A percentile compares a stretch with the other conserved stretches of the same genome.
phyloP scores from a whole-genome alignment of 2,329 filamentous ascomycete species.

The Catunica adiposa region DNA sequence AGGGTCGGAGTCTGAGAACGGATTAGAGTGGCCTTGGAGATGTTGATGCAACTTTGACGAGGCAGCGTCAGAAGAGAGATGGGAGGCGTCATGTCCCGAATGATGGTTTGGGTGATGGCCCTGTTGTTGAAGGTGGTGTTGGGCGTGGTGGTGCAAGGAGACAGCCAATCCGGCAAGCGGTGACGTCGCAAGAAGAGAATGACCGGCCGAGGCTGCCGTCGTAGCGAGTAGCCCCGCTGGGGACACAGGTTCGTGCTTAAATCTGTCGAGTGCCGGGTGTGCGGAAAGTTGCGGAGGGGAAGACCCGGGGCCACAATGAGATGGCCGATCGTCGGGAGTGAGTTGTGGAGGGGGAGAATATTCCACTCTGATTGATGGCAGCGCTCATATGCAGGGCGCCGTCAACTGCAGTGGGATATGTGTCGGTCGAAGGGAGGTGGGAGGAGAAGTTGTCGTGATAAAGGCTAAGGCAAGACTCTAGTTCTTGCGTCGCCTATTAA shows the following conservation, averaged over 20 bases:
- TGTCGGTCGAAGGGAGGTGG: neutral
- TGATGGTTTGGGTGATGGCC: slow-evolving; percentile 2
- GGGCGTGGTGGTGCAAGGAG: slow-evolving; percentile 8
- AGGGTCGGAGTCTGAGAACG: slow-evolving; percentile 8
- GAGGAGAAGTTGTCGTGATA: neutral
- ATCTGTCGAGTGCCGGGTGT: neutral
- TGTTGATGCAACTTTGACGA: slow-evolving; percentile 7
- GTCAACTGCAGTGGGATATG: slow-evolving; percentile 8
- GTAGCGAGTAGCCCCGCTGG: slow-evolving; percentile 6
- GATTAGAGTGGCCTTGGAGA: slow-evolving; percentile 16
- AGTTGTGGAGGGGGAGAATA: slow-evolving; percentile 14
- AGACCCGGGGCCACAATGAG: slow-evolving; percentile 9
- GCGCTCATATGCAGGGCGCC: slow-evolving; percentile 15
- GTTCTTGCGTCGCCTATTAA: neutral
- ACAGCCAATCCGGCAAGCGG: slow-evolving; percentile 10
- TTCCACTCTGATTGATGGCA: slow-evolving; percentile 10
- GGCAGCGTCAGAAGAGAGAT: slow-evolving; percentile 8
- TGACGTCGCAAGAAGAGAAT: slow-evolving; percentile 11
- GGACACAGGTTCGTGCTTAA: slow-evolving; percentile 1
- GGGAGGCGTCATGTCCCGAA: slow-evolving; percentile 10
- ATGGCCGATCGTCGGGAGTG: slow-evolving; percentile 13
- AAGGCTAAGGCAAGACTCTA: neutral
- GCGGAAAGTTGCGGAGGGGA: slow-evolving; percentile 2
- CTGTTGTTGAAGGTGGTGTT: slow-evolving; percentile 2
- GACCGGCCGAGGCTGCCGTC: slow-evolving; percentile 5